Base-by-base conservation (phyloP, 2,329 filamentous ascomycete species). In the Karstenula rhodostoma region DNA sequence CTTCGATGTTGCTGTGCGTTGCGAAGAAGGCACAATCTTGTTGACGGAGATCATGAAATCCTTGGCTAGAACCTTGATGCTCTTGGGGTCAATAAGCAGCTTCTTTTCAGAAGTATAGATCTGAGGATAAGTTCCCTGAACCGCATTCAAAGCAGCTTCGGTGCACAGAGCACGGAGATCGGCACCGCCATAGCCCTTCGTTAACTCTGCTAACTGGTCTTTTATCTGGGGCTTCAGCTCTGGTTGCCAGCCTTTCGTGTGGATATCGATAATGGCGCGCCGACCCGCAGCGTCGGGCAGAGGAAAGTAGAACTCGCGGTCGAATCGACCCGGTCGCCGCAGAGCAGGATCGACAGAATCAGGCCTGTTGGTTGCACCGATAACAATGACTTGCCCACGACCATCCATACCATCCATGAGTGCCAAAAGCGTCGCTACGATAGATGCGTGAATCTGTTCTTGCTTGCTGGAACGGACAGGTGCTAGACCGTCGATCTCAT, bases 41-140 rank as follows among this genome's bases (percentile, higher is more conserved):
- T 97, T 96, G 74, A 97, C 89, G 0, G 94, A 96, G 15, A 97
- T 86, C 91, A 97, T 97, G 71, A 99, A 99, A 77, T 99, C 95
- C 58, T 95, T 95, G 4, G 95, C 93, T 46, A 92, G 89, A 40
- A 99, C 89, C 59, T 88, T 88, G 72, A 99, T 97, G 70, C 89
- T 92, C 62, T 87, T 86, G 0, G 94, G 90, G 68, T 97, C 89
- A 59, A 99, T 95, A 46, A 96, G 81, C 33, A 98, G 87, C 80
- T 97, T 97, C 75, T 96, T 89, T 66, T 91, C 89, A 0, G 94
- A 94, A 25, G 88, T 87, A 81, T 99, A 99, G 63, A 99, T 97
- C 73, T 99, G 95, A 17, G 95, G 95, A 73, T 96, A 99, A 3
- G 92, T 94, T 69, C 95, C 87, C 78, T 99, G 95, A 25, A 99